Evolutionary conservation across 2,329 filamentous ascomycete species (phyloP).

Genomic region (Aschersonia sp.): DNA sequence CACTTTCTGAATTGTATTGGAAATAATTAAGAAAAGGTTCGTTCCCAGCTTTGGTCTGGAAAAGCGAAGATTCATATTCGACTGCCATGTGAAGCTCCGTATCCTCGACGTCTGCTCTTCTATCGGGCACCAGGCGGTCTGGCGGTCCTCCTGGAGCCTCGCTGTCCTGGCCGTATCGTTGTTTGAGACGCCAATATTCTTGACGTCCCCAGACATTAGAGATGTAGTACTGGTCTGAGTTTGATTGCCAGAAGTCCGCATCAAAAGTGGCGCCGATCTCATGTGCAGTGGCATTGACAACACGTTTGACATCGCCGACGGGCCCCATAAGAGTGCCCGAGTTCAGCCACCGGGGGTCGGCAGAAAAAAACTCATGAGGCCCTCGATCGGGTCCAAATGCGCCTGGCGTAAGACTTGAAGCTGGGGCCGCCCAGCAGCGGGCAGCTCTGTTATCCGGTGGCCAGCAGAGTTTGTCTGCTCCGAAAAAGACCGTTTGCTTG

Average conservation of each 20-base stretch:
- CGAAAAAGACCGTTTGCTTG: slow-evolving; percentile 26
- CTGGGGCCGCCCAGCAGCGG: slow-evolving; percentile 25
- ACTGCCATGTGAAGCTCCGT: slow-evolving; percentile 21
- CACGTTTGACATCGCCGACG: slow-evolving; percentile 13
- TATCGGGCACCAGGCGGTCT: slow-evolving; percentile 10
- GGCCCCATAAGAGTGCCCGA: slow-evolving; percentile 31
- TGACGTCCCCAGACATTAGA: slow-evolving; percentile 27
- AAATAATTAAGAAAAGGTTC: slow-evolving; percentile 18
- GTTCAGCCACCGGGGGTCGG: slow-evolving; percentile 27
- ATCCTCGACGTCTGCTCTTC: slow-evolving; percentile 7
- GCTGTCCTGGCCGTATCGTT: slow-evolving; percentile 2
- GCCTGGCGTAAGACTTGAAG: slow-evolving; percentile 15
- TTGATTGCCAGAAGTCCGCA: slow-evolving; percentile 18
- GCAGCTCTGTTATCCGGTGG: slow-evolving; percentile 19
- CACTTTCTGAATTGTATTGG: slow-evolving; percentile 13
- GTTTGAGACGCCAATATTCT: slow-evolving; percentile 19
- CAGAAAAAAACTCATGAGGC: slow-evolving; percentile 13
- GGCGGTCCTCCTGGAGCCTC: slow-evolving; percentile 6
- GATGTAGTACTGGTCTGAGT: slow-evolving; percentile 30
- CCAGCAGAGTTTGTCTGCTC: slow-evolving; percentile 30
- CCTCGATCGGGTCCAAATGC: slow-evolving; percentile 22
- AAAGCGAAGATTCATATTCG: slow-evolving; percentile 25
- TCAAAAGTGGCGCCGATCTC: slow-evolving; percentile 20
- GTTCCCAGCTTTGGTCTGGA: slow-evolving; percentile 23
- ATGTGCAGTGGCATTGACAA: slow-evolving; percentile 12